Percentiles rank a stretch among this genome's conserved stretches.
Conservation (phyloP, 2,329 filamentous ascomycete genomes). For the Epichloe sylvatica region DNA sequence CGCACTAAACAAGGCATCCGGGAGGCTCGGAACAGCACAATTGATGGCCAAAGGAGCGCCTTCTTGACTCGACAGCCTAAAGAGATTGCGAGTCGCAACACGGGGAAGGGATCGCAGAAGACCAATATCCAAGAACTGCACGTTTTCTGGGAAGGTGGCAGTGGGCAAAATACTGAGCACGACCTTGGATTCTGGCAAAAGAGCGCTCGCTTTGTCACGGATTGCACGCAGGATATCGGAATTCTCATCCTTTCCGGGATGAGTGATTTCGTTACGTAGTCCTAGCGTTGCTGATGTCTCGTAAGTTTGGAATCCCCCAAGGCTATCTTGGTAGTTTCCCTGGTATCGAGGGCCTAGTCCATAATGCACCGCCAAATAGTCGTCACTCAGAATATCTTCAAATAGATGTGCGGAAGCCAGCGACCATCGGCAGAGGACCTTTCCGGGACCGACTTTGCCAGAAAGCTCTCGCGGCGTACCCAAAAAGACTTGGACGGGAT, state of each 20-base stretch:
- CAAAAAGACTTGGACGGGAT: slow-evolving; percentile 78
- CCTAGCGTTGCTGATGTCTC: slow-evolving; percentile 82
- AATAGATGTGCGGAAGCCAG: slow-evolving; percentile 82
- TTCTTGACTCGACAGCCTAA: slow-evolving; percentile 23
- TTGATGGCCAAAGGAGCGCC: slow-evolving; percentile 77
- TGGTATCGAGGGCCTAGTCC: slow-evolving; percentile 82
- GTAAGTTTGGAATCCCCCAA: slow-evolving; percentile 89
- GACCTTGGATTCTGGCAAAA: slow-evolving; percentile 71
- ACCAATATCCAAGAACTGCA: slow-evolving; percentile 62
- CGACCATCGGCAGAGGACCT: slow-evolving; percentile 72
- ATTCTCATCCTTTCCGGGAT: slow-evolving; percentile 76
- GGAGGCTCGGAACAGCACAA: slow-evolving; percentile 71
- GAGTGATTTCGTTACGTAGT: slow-evolving; percentile 77
- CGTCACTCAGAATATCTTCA: slow-evolving; percentile 76
- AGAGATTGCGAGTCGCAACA: slow-evolving; percentile 49
- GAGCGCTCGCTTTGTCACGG: slow-evolving; percentile 64
- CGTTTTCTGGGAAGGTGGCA: slow-evolving; percentile 68
- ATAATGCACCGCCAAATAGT: slow-evolving; percentile 80
- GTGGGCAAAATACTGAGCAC: slow-evolving; percentile 72
- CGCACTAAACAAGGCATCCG: slow-evolving; percentile 69
- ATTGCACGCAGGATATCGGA: slow-evolving; percentile 89
- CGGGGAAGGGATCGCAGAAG: slow-evolving; percentile 65
- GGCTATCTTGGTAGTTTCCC: slow-evolving; percentile 91
- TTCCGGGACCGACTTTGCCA: slow-evolving; percentile 54
- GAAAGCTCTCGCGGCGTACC: slow-evolving; percentile 86